These are phyloP conservation scores for Acanthamoeba lenticulata DNA, from an alignment of 208 protist species.

Conservation along the genomic window DNA sequence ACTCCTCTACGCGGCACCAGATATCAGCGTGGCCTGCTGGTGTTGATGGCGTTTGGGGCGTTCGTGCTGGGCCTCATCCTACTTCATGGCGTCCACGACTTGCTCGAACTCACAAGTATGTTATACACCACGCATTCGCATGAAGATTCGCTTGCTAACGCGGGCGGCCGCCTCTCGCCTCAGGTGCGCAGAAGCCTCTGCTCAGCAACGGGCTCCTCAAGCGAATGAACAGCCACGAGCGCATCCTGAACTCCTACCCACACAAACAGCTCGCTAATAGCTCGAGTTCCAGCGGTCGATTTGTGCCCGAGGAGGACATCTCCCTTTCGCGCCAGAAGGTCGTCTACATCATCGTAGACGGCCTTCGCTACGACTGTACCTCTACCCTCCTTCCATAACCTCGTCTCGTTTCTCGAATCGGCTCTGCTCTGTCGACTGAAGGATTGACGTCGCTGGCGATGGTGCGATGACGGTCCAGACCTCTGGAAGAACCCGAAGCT, in stretches of 20 bases:
- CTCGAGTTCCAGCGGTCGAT: not conserved
- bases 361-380: constrained; percentile 1
- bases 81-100: not conserved
- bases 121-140: not conserved
- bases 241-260: not conserved
- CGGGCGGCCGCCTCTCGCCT: too few species aligned
- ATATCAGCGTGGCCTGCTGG: not conserved
- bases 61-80: not conserved
- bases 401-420: not conserved
- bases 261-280: not conserved
- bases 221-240: not conserved
- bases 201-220: not conserved
- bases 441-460: too few species aligned
- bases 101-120: not conserved
- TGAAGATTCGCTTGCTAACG: not conserved
- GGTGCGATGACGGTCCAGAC: too few species aligned
- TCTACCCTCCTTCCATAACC: not conserved
- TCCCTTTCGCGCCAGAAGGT: not conserved
- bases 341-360: constrained; percentile 3
- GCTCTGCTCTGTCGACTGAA: not conserved
- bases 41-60: not conserved
- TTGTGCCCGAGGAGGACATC: not conserved
- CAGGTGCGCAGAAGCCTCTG: not conserved
- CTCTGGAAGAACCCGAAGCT: constrained; percentile 16
- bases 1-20: too few species aligned